A percentile compares a stretch with the other conserved stretches of the same genome.
These are phyloP conservation scores for Carnegiea gigantea DNA, from an alignment of 179 eudicot genomes.

Conservation along the genomic window DNA sequence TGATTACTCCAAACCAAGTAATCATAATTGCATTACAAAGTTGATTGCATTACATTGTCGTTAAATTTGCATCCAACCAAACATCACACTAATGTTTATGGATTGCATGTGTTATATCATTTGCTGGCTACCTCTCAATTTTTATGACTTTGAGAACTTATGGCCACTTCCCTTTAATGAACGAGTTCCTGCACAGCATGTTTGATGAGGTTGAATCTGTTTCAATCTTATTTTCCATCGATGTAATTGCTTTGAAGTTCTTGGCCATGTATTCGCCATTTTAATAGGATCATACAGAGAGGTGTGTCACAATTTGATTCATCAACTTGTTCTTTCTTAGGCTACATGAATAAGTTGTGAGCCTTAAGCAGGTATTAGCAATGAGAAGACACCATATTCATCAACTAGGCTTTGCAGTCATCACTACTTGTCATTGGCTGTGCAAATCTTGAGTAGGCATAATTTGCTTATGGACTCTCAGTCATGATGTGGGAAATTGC, in stretches of 20 bases:
- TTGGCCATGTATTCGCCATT: not conserved
- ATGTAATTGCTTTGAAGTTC: not conserved
- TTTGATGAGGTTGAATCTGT: no score
- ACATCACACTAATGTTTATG: no score
- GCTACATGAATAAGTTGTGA: not conserved
- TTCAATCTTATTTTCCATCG: not conserved
- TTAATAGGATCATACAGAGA: not conserved
- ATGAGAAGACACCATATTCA: not conserved
- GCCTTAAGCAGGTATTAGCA: not conserved
- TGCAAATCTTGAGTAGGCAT: not conserved
- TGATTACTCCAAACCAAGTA: no score
- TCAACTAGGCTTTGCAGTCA: conserved; percentile 7
- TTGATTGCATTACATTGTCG: no score
- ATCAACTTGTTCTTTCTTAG: not conserved
- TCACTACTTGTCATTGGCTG: conserved; percentile 1
- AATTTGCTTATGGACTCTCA: not conserved
- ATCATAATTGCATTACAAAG: no score
- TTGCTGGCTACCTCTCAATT: no score
- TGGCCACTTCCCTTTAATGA: no score
- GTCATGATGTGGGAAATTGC: not conserved
- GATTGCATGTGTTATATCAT: no score
- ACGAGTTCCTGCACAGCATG: no score
- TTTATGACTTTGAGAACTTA: no score
- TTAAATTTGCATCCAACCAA: no score
- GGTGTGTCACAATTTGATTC: not conserved